phyloP scores from a whole-genome alignment of 352 stramenopile species.

The Phytophthora capsici region DNA sequence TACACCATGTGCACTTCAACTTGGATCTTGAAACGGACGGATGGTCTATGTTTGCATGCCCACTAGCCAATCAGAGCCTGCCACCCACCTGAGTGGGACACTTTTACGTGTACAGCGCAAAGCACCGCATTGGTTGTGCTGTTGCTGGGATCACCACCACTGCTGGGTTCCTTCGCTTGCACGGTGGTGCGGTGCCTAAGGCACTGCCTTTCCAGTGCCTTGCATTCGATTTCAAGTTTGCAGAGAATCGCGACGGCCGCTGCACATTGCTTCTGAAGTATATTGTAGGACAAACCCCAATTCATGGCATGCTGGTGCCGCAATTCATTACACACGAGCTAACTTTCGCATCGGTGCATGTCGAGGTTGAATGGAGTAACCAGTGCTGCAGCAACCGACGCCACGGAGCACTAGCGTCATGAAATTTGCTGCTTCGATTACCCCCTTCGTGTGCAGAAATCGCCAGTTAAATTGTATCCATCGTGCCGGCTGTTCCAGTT shows the following conservation, averaged over 20 bases:
- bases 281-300: background rate
- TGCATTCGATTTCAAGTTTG: conserved; percentile 18
- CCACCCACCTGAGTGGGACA: conserved; percentile 18
- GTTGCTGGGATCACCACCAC: conserved; percentile 5
- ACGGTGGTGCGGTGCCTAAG: background rate
- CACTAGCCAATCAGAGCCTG: conserved; percentile 29
- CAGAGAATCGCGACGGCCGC: conserved; percentile 19
- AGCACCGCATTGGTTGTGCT: conserved; percentile 8
- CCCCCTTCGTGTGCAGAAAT: conserved; percentile 28
- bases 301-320: background rate
- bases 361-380: background rate
- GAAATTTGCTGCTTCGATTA: conserved; percentile 16
- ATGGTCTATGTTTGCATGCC: conserved; percentile 15
- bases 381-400: background rate
- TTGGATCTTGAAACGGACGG: conserved; percentile 13
- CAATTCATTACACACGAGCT: background rate
- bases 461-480: conserved; percentile 38
- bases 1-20: conserved; percentile 28
- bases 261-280: background rate
- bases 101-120: conserved; percentile 8
- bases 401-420: no score
- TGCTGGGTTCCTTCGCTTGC: conserved; percentile 19
- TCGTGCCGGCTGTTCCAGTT: conserved; percentile 32
- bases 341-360: background rate
- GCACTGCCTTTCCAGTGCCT: conserved; percentile 22